A percentile compares a stretch with the other conserved stretches of the same genome.
phyloP scores from a whole-genome alignment of 2,329 filamentous ascomycete genomes.

The Tolypocladium tundrense region DNA sequence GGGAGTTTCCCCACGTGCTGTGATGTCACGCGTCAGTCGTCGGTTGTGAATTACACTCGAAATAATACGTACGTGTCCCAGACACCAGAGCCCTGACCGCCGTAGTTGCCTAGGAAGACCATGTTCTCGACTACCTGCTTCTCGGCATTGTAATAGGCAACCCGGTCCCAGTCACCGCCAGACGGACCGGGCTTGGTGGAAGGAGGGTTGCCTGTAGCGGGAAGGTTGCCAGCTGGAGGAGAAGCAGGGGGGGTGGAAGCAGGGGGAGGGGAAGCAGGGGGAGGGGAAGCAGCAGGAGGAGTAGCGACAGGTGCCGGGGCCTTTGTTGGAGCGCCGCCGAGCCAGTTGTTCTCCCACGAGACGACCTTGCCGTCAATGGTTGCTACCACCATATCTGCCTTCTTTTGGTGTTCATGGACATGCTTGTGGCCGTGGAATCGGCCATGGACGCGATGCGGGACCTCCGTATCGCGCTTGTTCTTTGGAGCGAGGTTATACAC shows the following conservation, averaged over 20 bases:
- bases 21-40: background rate
- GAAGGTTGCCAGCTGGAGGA: background rate
- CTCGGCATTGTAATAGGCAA: slow-evolving; percentile 34
- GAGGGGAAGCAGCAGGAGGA: slow-evolving; percentile 6
- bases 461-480: slow-evolving; percentile 15
- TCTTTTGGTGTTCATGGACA: slow-evolving; percentile 44
- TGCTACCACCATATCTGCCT: slow-evolving; percentile 41
- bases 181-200: slow-evolving; percentile 6
- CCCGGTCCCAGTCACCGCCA: slow-evolving; percentile 27
- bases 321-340: slow-evolving; percentile 20
- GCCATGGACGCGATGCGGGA: slow-evolving; percentile 17
- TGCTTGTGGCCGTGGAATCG: slow-evolving; percentile 34
- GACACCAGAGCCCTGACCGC: slow-evolving; percentile 30
- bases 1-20: slow-evolving; percentile 33
- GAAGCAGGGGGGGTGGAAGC: slow-evolving; percentile 7
- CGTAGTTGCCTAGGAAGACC: slow-evolving; percentile 38
- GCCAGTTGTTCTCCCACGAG: slow-evolving; percentile 49
- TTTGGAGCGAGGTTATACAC: slow-evolving; percentile 48
- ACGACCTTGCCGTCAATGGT: slow-evolving; percentile 47
- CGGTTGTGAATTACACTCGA: background rate
- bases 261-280: slow-evolving; percentile 5
- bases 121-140: slow-evolving; percentile 29
- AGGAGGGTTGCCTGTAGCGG: background rate
- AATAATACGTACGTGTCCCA: slow-evolving; percentile 29
- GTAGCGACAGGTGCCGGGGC: slow-evolving; percentile 7